Percentiles rank a stretch among this genome's conserved stretches.
These are phyloP conservation scores for Starmera dryadoides DNA, from an alignment of 805 yeast species.

Conservation along the genomic window DNA sequence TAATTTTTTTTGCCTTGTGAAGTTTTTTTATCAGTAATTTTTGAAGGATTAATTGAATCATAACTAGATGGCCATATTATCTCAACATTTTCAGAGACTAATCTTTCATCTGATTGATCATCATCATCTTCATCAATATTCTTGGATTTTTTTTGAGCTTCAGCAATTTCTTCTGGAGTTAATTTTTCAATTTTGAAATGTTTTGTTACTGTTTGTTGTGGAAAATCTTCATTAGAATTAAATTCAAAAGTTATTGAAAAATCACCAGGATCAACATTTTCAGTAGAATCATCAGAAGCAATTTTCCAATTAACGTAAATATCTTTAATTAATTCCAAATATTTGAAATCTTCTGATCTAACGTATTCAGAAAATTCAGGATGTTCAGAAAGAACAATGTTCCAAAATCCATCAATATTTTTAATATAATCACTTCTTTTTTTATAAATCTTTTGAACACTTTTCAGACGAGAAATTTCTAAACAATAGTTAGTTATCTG, in stretches of 20 bases:
- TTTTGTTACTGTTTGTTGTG: conserved; percentile 55
- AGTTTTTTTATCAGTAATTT: conserved; percentile 37
- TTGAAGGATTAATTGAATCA: conserved; percentile 45
- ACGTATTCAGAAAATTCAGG: conserved; percentile 81
- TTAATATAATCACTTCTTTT: conserved; percentile 46
- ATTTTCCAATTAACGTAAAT: conserved; percentile 51
- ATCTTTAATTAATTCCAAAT: conserved; percentile 58
- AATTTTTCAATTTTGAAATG: conserved; percentile 36
- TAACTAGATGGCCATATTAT: conserved; percentile 68
- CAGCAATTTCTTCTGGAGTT: conserved; percentile 10
- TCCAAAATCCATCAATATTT: conserved; percentile 78
- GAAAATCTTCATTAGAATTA: conserved; percentile 36
- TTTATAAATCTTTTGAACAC: conserved; percentile 50
- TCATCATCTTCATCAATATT: conserved; percentile 22
- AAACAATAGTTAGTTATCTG: conserved; percentile 2
- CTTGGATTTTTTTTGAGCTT: conserved; percentile 10
- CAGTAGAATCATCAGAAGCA: conserved; percentile 23
- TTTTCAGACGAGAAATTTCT: conserved; percentile 41
- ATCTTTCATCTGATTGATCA: conserved; percentile 46
- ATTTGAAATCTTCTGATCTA: conserved; percentile 68
- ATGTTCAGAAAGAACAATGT: conserved; percentile 73
- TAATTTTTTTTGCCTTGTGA: conserved; percentile 54
- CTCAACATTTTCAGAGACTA: conserved; percentile 46
- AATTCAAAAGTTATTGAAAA: conserved; percentile 59
- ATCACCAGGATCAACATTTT: conserved; percentile 37